A percentile compares a stretch with the other conserved stretches of the same genome.
Evolutionary conservation across 164 flowering plant species (phyloP).

Genomic region (Tetrastigma voinierianum): DNA sequence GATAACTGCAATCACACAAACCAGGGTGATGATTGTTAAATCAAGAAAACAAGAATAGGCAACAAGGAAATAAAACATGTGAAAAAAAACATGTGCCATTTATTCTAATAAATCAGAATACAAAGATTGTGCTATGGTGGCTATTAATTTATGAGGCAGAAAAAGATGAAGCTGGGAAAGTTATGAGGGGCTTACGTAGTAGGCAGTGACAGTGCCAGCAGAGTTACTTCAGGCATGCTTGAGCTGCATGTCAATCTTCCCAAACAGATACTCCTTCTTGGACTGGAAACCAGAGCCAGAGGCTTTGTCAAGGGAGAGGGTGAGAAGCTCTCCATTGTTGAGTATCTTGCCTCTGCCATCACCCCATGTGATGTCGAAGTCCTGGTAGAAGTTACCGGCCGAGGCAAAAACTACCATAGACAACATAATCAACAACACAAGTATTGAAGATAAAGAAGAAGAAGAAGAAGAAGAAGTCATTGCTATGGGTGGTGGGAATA

Average conservation of each 20-base stretch:
- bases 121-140: too few relatives aligned
- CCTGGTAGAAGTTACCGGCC: slow-evolving; percentile 14
- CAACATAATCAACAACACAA: too few relatives aligned
- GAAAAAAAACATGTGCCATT: too few relatives aligned
- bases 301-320: slow-evolving; percentile 35
- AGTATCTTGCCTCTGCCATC: slow-evolving; percentile 22
- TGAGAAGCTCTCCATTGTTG: slow-evolving; percentile 36
- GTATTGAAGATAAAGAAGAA: too few relatives aligned
- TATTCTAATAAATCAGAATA: too few relatives aligned
- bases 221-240: slow-evolving; percentile 55
- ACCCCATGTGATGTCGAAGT: slow-evolving; percentile 17
- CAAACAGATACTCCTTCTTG: slow-evolving; percentile 33
- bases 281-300: slow-evolving; percentile 53
- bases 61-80: too few relatives aligned
- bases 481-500: too few relatives aligned
- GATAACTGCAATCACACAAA: slow-evolving; percentile 7
- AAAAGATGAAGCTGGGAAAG: too few relatives aligned
- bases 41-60: too few relatives aligned
- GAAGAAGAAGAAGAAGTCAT: too few relatives aligned
- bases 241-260: slow-evolving; percentile 42
- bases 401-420: background rate
- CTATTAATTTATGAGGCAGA: too few relatives aligned
- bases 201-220: slow-evolving; percentile 56
- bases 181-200: slow-evolving; percentile 28
- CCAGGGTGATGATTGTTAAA: background rate